Evolutionary conservation across 2,329 filamentous ascomycete genomes (phyloP).

Genomic region (Calcarisporium arbuscula): DNA sequence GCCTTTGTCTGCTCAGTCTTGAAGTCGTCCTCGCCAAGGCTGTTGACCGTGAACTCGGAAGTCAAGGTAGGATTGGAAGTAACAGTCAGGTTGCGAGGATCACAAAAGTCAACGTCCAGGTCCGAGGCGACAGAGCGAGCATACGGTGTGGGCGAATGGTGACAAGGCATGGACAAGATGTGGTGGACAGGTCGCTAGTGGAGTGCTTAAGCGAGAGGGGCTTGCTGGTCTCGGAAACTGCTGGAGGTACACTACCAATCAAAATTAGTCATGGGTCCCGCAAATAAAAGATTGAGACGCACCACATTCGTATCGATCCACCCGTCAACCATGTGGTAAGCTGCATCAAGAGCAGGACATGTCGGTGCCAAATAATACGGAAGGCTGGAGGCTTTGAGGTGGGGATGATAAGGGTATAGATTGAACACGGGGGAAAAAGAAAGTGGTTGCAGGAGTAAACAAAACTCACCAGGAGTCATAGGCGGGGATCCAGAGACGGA

Average conservation of each 20-base stretch:
- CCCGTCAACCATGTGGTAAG: too few relatives aligned
- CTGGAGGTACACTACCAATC: conserved; percentile 41
- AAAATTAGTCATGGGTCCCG: conserved; percentile 29
- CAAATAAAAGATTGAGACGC: too few relatives aligned
- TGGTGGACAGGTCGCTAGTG: conserved; percentile 66
- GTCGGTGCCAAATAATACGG: conserved; percentile 2
- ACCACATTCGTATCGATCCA: too few relatives aligned
- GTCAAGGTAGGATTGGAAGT: conserved; percentile 43
- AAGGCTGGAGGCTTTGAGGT: background rate
- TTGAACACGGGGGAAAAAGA: conserved; percentile 2
- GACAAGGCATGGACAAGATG: conserved; percentile 80
- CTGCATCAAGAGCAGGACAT: too few relatives aligned
- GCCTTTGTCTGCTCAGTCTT: conserved; percentile 45
- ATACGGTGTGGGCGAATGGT: conserved; percentile 76
- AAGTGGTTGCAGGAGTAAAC: conserved; percentile 6
- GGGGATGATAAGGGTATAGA: background rate
- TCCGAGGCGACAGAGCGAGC: conserved; percentile 63
- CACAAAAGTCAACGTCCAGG: conserved; percentile 77
- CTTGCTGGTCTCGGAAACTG: conserved; percentile 38
- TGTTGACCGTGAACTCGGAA: conserved; percentile 60
- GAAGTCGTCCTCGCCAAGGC: conserved; percentile 58
- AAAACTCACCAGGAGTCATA: conserved; percentile 80
- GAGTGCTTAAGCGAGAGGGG: conserved; percentile 56
- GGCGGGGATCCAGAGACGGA: conserved; percentile 72
- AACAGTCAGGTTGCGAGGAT: conserved; percentile 84